Evolutionary conservation across 768 basidiomycete genomes (phyloP).

Genomic region (Tephrocybe sp.): DNA sequence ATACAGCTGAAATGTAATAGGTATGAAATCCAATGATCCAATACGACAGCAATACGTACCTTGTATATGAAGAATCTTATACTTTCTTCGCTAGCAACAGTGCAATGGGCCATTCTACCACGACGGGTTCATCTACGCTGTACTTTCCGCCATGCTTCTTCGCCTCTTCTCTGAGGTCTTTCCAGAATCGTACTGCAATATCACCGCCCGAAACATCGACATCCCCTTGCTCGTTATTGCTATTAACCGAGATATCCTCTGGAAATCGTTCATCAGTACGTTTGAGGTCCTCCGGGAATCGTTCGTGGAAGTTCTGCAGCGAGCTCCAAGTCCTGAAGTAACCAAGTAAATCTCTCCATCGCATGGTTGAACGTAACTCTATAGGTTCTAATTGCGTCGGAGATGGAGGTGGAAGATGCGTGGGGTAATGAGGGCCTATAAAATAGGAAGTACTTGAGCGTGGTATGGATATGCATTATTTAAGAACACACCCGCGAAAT

Average conservation of each 20-base stretch:
- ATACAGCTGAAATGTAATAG: too few species aligned
- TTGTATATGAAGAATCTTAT: background rate
- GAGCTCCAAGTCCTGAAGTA: conserved; percentile 76
- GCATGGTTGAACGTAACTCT: conserved; percentile 58
- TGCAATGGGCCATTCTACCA: conserved; percentile 53
- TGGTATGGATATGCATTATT: background rate
- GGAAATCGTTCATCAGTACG: conserved; percentile 35
- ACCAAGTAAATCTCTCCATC: conserved; percentile 63
- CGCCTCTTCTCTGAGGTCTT: conserved; percentile 43
- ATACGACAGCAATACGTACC: background rate
- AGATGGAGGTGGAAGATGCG: conserved; percentile 13
- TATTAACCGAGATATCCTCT: conserved; percentile 25
- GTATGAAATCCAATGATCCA: too few species aligned
- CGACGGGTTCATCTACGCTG: conserved; percentile 37
- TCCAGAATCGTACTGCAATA: conserved; percentile 66
- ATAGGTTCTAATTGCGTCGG: conserved; percentile 37
- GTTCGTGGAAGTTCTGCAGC: conserved; percentile 65
- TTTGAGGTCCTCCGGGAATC: conserved; percentile 54
- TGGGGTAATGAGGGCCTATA: conserved; percentile 16
- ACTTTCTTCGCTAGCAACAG: conserved; percentile 35
- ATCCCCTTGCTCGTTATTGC: conserved; percentile 9
- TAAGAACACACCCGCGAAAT: conserved; percentile 50
- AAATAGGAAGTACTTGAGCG: background rate
- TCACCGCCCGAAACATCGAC: conserved; percentile 49
- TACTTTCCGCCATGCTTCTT: conserved; percentile 29